phyloP scores from a whole-genome alignment of 2,329 filamentous ascomycete species.

The Alternaria atra region DNA sequence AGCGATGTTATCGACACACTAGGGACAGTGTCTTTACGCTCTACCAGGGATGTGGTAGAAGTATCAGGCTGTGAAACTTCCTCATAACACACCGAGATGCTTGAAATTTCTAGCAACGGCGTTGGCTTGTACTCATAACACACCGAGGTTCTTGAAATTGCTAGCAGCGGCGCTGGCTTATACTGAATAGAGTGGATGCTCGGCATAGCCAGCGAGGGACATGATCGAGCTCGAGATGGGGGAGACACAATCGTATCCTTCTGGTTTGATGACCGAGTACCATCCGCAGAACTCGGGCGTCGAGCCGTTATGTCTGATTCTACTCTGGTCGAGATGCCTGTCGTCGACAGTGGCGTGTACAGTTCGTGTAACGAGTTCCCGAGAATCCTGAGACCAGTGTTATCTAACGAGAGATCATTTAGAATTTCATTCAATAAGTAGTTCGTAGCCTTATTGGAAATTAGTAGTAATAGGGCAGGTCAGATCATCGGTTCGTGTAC shows the following conservation, averaged over 20 bases:
- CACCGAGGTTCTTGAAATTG: neutral
- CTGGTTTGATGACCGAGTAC: neutral
- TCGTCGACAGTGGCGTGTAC: neutral
- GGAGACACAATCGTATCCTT: neutral
- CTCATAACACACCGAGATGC: neutral
- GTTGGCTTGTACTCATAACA: neutral
- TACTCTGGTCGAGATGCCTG: neutral
- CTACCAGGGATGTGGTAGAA: neutral
- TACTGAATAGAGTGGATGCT: neutral
- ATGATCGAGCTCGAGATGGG: neutral
- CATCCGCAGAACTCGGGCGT: neutral
- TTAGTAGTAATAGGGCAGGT: neutral
- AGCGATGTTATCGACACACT: neutral
- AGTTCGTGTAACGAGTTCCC: neutral
- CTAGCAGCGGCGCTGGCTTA: neutral
- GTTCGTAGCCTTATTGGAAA: neutral
- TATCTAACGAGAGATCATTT: neutral
- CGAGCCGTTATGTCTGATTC: neutral
- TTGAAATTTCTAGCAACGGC: neutral
- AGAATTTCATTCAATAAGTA: neutral
- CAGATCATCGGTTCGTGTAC: neutral
- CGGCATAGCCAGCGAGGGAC: neutral
- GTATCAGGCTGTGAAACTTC: neutral
- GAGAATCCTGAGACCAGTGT: neutral
- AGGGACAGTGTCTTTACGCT: neutral